phyloP scores from a whole-genome alignment of 2,329 filamentous ascomycete genomes.

The Beauveria pseudobassiana region DNA sequence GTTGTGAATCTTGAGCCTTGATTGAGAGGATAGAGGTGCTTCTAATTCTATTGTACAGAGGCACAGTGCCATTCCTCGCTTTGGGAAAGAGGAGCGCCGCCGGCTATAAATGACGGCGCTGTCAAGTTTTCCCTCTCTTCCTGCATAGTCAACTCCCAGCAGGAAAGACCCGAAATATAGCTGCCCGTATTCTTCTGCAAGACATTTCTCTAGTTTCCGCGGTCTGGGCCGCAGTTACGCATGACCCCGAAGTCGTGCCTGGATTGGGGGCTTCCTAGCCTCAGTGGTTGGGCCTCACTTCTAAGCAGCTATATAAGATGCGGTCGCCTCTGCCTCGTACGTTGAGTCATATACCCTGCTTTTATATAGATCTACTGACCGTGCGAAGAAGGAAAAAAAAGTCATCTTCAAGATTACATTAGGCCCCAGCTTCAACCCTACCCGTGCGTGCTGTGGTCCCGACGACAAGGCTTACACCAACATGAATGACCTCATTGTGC shows the following conservation, averaged over 20 bases:
- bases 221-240: neutral
- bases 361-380: neutral
- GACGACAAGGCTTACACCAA: neutral
- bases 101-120: no score
- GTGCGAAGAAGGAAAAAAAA: neutral
- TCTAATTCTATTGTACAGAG: no score
- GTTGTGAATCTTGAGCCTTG: no score
- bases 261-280: neutral
- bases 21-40: no score
- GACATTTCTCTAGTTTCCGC: neutral
- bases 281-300: neutral
- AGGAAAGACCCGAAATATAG: neutral
- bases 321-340: neutral
- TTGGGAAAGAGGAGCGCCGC: no score
- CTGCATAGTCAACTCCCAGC: no score
- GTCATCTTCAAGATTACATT: neutral
- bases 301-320: neutral
- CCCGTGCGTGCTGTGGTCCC: no score
- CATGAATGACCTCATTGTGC: neutral
- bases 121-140: no score
- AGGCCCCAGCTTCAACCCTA: neutral
- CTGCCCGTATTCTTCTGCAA: neutral
- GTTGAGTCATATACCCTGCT: neutral
- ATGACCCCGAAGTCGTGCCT: neutral
- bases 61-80: no score